A percentile compares a stretch with the other conserved stretches of the same genome.
Conservation (phyloP, 345 rosid species). For the Iberis pinnata region DNA sequence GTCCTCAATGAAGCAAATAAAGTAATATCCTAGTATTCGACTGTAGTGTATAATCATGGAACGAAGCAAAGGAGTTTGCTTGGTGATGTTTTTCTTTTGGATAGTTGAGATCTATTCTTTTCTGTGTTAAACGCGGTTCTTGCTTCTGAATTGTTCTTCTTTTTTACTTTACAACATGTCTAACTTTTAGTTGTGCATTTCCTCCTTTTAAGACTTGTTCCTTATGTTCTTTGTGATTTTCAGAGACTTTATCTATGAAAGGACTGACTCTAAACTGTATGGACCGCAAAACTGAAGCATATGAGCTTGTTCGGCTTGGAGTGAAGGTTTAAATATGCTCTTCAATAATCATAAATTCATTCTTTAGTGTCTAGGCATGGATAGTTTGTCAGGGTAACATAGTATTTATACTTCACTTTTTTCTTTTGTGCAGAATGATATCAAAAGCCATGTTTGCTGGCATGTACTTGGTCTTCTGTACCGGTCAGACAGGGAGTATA, state of each 20-base stretch:
- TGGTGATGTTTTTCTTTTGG: not conserved
- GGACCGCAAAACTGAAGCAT: slow-evolving; percentile 98
- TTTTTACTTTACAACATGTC: not conserved
- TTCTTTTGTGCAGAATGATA: slow-evolving; percentile 71
- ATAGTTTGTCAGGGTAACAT: slow-evolving; percentile 6
- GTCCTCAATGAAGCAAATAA: not conserved
- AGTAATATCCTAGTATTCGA: not conserved
- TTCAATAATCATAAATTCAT: not conserved
- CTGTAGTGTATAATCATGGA: slow-evolving; percentile 11
- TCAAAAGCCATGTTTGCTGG: slow-evolving; percentile 99
- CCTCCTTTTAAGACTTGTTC: not conserved
- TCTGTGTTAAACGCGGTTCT: slow-evolving; percentile 3
- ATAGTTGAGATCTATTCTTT: not conserved
- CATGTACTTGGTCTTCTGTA: slow-evolving; percentile 96
- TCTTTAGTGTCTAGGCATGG: slow-evolving; percentile 4
- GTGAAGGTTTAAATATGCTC: slow-evolving; percentile 56
- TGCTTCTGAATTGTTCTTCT: slow-evolving; percentile 3
- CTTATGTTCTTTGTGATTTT: slow-evolving; percentile 14
- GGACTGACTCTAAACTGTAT: slow-evolving; percentile 95
- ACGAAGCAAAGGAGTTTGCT: not conserved
- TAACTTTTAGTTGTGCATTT: not conserved
- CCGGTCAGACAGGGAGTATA: slow-evolving; percentile 97
- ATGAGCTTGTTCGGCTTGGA: slow-evolving; percentile 92
- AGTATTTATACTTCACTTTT: slow-evolving; percentile 18
- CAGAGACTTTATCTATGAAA: slow-evolving; percentile 99